phyloP scores from a whole-genome alignment of 805 yeast genomes.

The Kodamaea fukazawae region DNA sequence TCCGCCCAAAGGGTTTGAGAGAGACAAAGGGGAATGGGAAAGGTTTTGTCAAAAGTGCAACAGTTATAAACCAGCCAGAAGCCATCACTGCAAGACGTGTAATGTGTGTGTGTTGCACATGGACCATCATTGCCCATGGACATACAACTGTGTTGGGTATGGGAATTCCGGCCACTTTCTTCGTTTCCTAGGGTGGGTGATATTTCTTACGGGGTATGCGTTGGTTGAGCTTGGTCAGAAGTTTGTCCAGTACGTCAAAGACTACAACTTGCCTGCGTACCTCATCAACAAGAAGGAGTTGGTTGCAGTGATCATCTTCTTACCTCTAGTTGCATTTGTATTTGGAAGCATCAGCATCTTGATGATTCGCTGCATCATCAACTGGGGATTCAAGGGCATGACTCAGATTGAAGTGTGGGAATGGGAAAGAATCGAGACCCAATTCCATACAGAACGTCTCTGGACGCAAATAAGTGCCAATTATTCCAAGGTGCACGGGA shows the following conservation, averaged over 20 bases:
- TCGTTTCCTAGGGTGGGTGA: conserved; percentile 70
- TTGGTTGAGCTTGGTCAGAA: conserved; percentile 41
- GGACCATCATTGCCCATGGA: conserved; percentile 97
- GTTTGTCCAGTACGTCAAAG: conserved; percentile 43
- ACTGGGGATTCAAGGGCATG: conserved; percentile 60
- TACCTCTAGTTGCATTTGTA: conserved; percentile 59
- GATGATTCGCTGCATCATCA: conserved; percentile 56
- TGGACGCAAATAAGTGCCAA: conserved; percentile 49
- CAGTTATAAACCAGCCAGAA: conserved; percentile 71
- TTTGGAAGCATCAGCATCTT: conserved; percentile 57
- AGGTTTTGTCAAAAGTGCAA: conserved; percentile 75
- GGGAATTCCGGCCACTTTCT: conserved; percentile 74
- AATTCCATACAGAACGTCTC: conserved; percentile 53
- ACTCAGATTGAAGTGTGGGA: conserved; percentile 96
- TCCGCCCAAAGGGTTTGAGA: conserved; percentile 51
- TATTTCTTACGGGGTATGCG: conserved; percentile 48
- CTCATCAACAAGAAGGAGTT: conserved; percentile 53
- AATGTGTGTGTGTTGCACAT: conserved; percentile 73
- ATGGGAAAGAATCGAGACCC: conserved; percentile 70
- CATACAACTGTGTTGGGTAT: conserved; percentile 84
- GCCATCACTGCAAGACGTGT: conserved; percentile 84
- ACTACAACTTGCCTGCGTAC: conserved; percentile 54
- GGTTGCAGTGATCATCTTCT: conserved; percentile 50
- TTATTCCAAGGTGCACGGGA: conserved; percentile 39
- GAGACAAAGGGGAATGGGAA: conserved; percentile 51